These are phyloP conservation scores for Trichothecium roseum DNA, from an alignment of 2,329 filamentous ascomycete genomes.

Conservation along the genomic window DNA sequence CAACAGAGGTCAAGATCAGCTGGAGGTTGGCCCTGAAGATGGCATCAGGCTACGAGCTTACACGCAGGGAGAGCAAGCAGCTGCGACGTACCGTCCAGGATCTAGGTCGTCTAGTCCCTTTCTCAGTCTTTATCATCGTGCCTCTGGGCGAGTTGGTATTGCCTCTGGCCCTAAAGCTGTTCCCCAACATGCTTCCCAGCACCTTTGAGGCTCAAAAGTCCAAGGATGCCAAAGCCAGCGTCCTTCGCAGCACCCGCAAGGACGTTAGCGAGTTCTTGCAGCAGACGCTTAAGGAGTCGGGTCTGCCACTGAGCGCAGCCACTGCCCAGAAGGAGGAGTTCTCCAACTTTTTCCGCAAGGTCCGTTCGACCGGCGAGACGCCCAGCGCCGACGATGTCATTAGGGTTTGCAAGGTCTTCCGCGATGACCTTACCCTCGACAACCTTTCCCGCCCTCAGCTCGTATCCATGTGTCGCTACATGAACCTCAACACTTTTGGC, in stretches of 20 bases:
- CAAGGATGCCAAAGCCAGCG: conserved; percentile 78
- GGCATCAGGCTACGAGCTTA: conserved; percentile 95
- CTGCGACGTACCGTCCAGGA: conserved; percentile 89
- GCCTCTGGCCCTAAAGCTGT: conserved; percentile 83
- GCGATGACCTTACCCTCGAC: conserved; percentile 93
- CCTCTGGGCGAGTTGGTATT: conserved; percentile 91
- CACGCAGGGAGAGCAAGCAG: conserved; percentile 85
- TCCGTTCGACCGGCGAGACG: conserved; percentile 80
- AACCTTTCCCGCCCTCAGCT: conserved; percentile 92
- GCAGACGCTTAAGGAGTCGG: conserved; percentile 84
- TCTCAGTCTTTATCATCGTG: conserved; percentile 94
- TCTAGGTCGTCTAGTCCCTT: conserved; percentile 82
- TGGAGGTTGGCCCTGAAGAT: conserved; percentile 88
- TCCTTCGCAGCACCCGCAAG: conserved; percentile 75
- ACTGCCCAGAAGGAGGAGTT: conserved; percentile 92
- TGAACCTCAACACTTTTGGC: conserved; percentile 94
- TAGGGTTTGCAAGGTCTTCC: conserved; percentile 98
- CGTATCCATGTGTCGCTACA: conserved; percentile 95
- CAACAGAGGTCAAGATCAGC: conserved; percentile 87
- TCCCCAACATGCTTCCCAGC: conserved; percentile 94
- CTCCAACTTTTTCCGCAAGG: conserved; percentile 92
- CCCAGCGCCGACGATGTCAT: conserved; percentile 88
- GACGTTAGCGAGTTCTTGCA: conserved; percentile 88
- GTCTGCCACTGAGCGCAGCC: conserved; percentile 72
- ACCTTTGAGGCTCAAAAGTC: conserved; percentile 90